Conservation (phyloP, 164 flowering plant genomes). For the Kalanchoe fedtschenkoi region DNA sequence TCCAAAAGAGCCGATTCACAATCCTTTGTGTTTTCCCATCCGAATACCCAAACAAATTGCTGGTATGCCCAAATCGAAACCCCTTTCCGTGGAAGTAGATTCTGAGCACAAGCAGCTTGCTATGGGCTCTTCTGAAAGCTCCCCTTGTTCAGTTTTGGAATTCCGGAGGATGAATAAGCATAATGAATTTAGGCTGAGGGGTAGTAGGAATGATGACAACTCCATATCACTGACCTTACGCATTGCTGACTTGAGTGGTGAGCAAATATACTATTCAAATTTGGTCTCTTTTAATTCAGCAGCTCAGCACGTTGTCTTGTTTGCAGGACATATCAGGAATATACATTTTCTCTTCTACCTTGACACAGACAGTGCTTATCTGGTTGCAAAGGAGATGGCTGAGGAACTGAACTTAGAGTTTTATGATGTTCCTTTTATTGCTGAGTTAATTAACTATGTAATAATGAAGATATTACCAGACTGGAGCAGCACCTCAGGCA, state of each 20-base stretch:
- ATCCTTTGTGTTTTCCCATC: conserved; percentile 19
- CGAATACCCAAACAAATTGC: conserved; percentile 11
- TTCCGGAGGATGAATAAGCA: conserved; percentile 36
- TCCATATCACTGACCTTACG: conserved; percentile 55
- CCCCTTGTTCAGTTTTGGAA: conserved; percentile 35
- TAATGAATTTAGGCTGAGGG: conserved; percentile 53
- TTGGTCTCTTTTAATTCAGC: neutral
- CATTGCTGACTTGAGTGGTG: conserved; percentile 51
- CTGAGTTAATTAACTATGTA: conserved; percentile 59
- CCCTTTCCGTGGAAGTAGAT: conserved; percentile 64
- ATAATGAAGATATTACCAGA: conserved; percentile 42
- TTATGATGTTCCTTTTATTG: conserved; percentile 62
- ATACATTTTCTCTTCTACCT: conserved; percentile 63
- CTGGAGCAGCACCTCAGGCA: conserved; percentile 50
- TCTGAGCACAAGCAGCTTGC: conserved; percentile 26
- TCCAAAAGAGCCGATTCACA: conserved; percentile 25
- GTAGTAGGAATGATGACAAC: conserved; percentile 44
- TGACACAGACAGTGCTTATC: conserved; percentile 58
- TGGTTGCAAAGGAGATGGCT: conserved; percentile 82
- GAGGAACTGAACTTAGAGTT: conserved; percentile 64
- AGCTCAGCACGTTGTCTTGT: neutral
- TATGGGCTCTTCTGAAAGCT: conserved; percentile 16
- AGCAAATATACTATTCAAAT: conserved; percentile 1
- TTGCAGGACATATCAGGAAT: conserved; percentile 58
- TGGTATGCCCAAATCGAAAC: conserved; percentile 13